phyloP scores from a whole-genome alignment of 495 filamentous ascomycete species.

The Talaromyces nanjingensis region DNA sequence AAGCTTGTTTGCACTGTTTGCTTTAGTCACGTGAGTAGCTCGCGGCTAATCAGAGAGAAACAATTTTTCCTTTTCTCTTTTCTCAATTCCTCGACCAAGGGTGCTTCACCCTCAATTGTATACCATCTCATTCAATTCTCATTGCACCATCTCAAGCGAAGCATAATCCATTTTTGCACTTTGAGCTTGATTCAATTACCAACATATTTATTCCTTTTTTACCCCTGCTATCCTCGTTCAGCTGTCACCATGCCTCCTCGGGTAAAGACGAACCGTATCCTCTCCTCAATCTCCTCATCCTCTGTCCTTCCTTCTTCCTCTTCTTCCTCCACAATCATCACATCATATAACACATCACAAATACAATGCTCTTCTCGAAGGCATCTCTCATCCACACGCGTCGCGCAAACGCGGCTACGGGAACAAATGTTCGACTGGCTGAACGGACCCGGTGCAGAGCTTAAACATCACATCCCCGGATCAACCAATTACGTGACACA shows the following conservation, averaged over 20 bases:
- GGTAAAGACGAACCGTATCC: conserved; percentile 30
- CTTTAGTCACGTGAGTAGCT: conserved; percentile 22
- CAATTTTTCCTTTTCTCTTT: conserved; percentile 25
- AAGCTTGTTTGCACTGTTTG: conserved; percentile 9
- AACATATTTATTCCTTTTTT: conserved; percentile 6
- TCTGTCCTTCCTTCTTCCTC: conserved; percentile 29
- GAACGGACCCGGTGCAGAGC: conserved; percentile 45
- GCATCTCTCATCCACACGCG: conserved; percentile 42
- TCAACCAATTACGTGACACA: conserved; percentile 60
- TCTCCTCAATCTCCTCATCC: conserved; percentile 30
- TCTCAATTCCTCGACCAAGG: conserved; percentile 12
- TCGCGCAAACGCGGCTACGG: conserved; percentile 42
- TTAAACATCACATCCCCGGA: conserved; percentile 49
- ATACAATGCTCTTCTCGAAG: conserved; percentile 19
- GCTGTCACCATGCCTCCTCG: conserved; percentile 34
- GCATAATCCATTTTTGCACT: neutral
- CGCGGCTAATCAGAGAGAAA: conserved; percentile 23
- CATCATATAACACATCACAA: conserved; percentile 4
- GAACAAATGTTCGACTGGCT: conserved; percentile 63
- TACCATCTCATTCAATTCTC: conserved; percentile 8
- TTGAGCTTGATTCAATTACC: neutral
- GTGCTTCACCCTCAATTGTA: conserved; percentile 19
- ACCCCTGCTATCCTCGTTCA: conserved; percentile 6
- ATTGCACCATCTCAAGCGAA: neutral
- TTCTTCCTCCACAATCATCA: conserved; percentile 8